phyloP scores from a whole-genome alignment of 768 basidiomycete species.

The Tylopilus balloui region DNA sequence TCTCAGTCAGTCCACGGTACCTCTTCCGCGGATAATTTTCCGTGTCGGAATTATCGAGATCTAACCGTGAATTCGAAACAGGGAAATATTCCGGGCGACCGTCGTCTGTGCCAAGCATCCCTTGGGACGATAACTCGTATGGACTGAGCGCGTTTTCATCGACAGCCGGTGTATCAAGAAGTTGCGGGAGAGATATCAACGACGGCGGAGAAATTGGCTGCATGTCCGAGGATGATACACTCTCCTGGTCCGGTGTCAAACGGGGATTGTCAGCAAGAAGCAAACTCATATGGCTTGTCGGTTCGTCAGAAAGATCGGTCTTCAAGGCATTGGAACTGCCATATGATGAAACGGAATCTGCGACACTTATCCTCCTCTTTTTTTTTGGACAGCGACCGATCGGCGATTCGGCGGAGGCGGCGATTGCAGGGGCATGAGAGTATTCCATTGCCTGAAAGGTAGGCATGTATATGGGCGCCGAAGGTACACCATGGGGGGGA shows the following conservation, averaged over 20 bases:
- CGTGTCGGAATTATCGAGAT: slow-evolving; percentile 28
- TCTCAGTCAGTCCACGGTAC: slow-evolving; percentile 17
- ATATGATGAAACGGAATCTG: slow-evolving; percentile 34
- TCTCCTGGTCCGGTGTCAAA: slow-evolving; percentile 32
- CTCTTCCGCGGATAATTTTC: slow-evolving; percentile 25
- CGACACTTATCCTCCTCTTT: slow-evolving; percentile 34
- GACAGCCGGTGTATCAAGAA: slow-evolving; percentile 20
- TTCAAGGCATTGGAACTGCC: slow-evolving; percentile 27
- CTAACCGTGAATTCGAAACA: slow-evolving; percentile 35
- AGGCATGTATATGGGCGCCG: slow-evolving; percentile 37
- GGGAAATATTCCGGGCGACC: slow-evolving; percentile 32
- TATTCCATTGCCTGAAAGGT: slow-evolving; percentile 40
- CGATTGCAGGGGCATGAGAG: slow-evolving; percentile 31
- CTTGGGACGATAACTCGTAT: slow-evolving; percentile 26
- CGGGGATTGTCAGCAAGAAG: slow-evolving; percentile 27
- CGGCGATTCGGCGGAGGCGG: slow-evolving; percentile 29
- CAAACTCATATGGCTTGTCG: slow-evolving; percentile 16
- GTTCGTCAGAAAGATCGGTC: slow-evolving; percentile 24
- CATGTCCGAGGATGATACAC: slow-evolving; percentile 32
- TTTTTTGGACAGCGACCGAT: slow-evolving; percentile 29
- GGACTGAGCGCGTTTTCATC: slow-evolving; percentile 23
- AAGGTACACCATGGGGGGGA: slow-evolving; percentile 17
- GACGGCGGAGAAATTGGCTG: slow-evolving; percentile 30
- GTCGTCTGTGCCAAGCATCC: slow-evolving; percentile 19
- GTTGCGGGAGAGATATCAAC: slow-evolving; percentile 28